Base-by-base conservation (phyloP, 139 green algal species). In the Asterochloris sp. region DNA sequence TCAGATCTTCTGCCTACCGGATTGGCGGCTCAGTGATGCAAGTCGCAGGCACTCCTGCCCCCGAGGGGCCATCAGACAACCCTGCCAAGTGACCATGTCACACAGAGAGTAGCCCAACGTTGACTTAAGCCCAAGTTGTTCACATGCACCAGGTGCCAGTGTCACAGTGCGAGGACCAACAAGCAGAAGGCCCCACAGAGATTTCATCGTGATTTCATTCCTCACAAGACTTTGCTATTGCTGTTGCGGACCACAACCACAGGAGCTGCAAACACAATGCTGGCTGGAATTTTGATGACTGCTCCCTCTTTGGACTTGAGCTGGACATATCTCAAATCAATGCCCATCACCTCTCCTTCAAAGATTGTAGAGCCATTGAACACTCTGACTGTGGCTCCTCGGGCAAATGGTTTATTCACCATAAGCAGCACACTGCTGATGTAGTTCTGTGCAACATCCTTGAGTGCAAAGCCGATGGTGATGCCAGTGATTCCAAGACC, bases 391-490 rank as follows among this genome's bases (percentile, higher is more conserved):
- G 14, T 80, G 24, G 67, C 47, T 23, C 76, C 76, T 47, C 68
- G 67, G 13, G 67, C 76, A 69, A 80, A 80, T 1, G 76, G 76
- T 54, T 62, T 69, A 13, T 80, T 61, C 11, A 80, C 15, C 54
- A 80, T 62, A 10, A 80, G 24, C 76, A 80, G 68, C 60, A 80
- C 76, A n/a, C 76, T 62, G 47, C 76, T 80, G 13, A 80, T 62
- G 69, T 69, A 80, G 60, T 80, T 80, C 24, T 61, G 67, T 12
- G 76, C 76, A n/a, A 80, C 76, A 19, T 80, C 76, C 76, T 80
- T 69, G 76, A 80, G 76, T 11, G 76, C 76, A 69, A 80, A 80
- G 0, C 76, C 76, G 23, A 80, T 62, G 68, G 76, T 80, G 76
- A 80, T 69, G 54, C 76, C 76, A 21, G 60, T 62, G 13, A 80